Evolutionary conservation across 2,329 filamentous ascomycete species (phyloP), one percentile per base, ranked within the genome.

Genomic region (Fusarium guadeloupense): DNA sequence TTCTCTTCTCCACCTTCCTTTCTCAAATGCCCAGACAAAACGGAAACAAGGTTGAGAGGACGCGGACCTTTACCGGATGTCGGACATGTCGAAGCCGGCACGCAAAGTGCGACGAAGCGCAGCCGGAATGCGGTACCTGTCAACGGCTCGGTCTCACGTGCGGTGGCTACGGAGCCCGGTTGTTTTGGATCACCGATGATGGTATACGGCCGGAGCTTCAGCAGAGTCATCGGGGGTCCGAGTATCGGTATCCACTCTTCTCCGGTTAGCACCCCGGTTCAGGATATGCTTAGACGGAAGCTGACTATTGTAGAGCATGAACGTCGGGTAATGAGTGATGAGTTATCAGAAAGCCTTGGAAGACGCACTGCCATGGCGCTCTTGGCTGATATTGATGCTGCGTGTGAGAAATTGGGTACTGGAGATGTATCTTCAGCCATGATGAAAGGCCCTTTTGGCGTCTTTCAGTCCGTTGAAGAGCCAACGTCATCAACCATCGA

Each of bases 81-180:
- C 69, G 71, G 13, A 75, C 72, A 12, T 75, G 73, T 56, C 66
- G 73, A 16, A 72, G 64, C 46, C 75, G 79, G 16, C 79, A 80
- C 62, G 69, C 76, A 30, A 81, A 80, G 67, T 81, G 78, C 58
- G 79, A 81, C 49, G 77, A 80, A 55, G 67, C 70, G 6, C 74
- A 72, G 7, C 79, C 78, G 4, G 66, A 65, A 23, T 81, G 79
- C 59, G 64, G 66, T 3, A 74, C 72, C 33, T 81, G 79, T 52
- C 55, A 57, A 20, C 68, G 72, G 13, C 65, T 75, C 14, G 73
- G 73, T 1, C 49, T 79, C 1, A 20, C 42, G 0, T 81, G 78
- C 46, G 74, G 71, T 20, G 77, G 78, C 0, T 81, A 81, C 48
- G 73, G 74, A 26, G 76, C 74, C 8, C 68, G 65, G 7, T 54